Evolutionary conservation across 257 asterid genomes (phyloP).

Genomic region (Capsicum rhomboideum): DNA sequence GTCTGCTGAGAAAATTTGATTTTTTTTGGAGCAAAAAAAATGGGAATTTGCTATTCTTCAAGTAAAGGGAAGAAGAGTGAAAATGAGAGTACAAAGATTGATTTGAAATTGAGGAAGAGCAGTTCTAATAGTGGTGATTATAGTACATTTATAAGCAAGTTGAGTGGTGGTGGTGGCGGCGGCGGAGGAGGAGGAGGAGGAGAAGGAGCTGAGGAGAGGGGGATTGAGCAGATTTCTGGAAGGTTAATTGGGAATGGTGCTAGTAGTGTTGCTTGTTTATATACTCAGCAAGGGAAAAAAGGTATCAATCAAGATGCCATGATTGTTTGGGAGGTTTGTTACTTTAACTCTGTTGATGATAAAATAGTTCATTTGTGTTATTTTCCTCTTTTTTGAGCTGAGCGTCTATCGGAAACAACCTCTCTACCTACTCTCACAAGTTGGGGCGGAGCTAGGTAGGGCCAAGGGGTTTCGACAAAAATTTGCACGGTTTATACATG

Average conservation of each 20-base stretch:
- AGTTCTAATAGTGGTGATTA: conserved; percentile 51
- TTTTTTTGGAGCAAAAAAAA: conserved; percentile 5
- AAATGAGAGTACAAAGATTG: conserved; percentile 16
- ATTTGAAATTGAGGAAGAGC: conserved; percentile 43
- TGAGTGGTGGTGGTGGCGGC: conserved; percentile 42
- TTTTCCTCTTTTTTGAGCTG: neutral
- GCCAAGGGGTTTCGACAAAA: too few relatives aligned
- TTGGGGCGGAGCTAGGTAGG: too few relatives aligned
- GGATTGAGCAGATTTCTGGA: conserved; percentile 67
- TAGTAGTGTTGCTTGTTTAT: conserved; percentile 55
- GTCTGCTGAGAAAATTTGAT: neutral
- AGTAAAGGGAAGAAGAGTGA: conserved; percentile 25
- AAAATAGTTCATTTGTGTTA: neutral
- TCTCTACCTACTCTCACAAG: too few relatives aligned
- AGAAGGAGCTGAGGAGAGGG: conserved; percentile 70
- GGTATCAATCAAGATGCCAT: conserved; percentile 97
- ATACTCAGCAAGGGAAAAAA: conserved; percentile 96
- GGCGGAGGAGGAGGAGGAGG: neutral
- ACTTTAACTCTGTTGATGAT: neutral
- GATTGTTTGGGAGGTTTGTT: conserved; percentile 91
- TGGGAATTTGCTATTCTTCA: conserved; percentile 96
- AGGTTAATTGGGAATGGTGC: conserved; percentile 74
- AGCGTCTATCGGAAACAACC: too few relatives aligned
- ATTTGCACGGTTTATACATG: too few relatives aligned
- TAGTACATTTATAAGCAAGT: conserved; percentile 47